Evolutionary conservation across 176 grass and related monocot genomes (phyloP), one percentile per base, ranked within the genome.

Genomic region (Alloteropsis semialata): DNA sequence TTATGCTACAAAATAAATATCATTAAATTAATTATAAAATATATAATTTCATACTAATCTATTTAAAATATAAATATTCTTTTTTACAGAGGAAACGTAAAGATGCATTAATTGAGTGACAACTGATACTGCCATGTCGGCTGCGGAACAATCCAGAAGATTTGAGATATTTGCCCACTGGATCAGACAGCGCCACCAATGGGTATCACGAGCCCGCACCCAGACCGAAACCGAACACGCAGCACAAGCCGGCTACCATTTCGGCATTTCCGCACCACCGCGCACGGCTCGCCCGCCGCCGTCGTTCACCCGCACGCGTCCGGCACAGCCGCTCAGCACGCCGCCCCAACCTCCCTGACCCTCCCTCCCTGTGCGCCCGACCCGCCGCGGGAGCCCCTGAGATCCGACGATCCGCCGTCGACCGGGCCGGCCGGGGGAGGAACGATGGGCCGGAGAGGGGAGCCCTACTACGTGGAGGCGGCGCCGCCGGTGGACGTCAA

Each of bases 401-500:
- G 83, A 78, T 78, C 83, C 29, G 39, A 57, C 25, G 65, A 42
- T 3, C 12, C 80, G 25, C 39, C 6, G 11, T 2, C 17, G 28
- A 45, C 24, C 7, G 12, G 25, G 39, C 18, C 27, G n/a, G n/a
- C n/a, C n/a, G n/a, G 11, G 19, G 29, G 43, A 28, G 67, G 28
- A 22, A 37, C 0, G 86, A 88, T 88, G 86, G 80, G 73, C 24
- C 55, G 86, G 80, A 50, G 80, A 39, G 80, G 73, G 14, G 19
- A 66, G 27, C 29, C 79, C 25, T 84, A 89, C 81, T 94, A 94
- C 75, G 92, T 90, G 62, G 85, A 93, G 82, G 82, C 88, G 45
- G 55, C 83, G 82, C 79, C 75, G 45, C 88, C 83, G 48, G 66
- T 84, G 75, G 92, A 94, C 84, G 55, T 94, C 69, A 91, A 94